Evolutionary conservation across 768 basidiomycete species (phyloP).

Genomic region (Trametes maxima): DNA sequence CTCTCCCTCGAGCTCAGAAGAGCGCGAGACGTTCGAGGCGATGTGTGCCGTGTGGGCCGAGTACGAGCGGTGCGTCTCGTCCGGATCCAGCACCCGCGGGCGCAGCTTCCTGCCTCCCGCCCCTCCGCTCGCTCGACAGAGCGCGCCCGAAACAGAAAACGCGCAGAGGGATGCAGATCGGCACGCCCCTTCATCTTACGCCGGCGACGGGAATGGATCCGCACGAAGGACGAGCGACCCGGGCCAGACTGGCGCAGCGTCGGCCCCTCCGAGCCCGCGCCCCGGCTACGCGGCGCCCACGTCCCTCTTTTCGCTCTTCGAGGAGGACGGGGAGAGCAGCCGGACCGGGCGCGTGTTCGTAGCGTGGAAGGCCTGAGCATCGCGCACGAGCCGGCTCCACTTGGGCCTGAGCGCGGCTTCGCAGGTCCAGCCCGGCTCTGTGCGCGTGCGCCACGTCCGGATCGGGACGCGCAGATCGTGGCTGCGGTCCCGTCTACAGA

Average conservation of each 20-base stretch:
- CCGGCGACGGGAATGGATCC: constrained; percentile 4
- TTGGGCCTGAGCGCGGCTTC: not conserved
- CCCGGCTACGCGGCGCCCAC: not conserved
- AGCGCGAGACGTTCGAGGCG: constrained; percentile 57
- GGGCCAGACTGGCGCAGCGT: constrained; percentile 1
- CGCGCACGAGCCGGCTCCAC: not conserved
- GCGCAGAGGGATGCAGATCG: not conserved
- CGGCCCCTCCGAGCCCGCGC: constrained; percentile 4
- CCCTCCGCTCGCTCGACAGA: not conserved
- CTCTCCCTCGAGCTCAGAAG: constrained; percentile 43
- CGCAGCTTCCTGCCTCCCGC: not conserved
- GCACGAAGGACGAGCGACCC: constrained; percentile 9
- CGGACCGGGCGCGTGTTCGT: constrained; percentile 56
- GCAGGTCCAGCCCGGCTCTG: constrained; percentile 7
- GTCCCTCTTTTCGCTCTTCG: not conserved
- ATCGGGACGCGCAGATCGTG: constrained; percentile 13
- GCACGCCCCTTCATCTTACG: not conserved
- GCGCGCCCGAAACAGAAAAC: not conserved
- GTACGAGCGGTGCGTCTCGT: constrained; percentile 39
- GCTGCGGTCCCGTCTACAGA: constrained; percentile 14
- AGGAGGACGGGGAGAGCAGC: constrained; percentile 37
- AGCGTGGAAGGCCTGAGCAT: constrained; percentile 53
- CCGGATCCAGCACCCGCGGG: constrained; percentile 9
- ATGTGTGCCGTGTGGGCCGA: constrained; percentile 61
- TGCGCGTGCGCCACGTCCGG: not conserved